Evolutionary conservation across 495 filamentous ascomycete genomes (phyloP), one percentile per base, ranked within the genome.

Genomic region (Opeltia flavorubescens): DNA sequence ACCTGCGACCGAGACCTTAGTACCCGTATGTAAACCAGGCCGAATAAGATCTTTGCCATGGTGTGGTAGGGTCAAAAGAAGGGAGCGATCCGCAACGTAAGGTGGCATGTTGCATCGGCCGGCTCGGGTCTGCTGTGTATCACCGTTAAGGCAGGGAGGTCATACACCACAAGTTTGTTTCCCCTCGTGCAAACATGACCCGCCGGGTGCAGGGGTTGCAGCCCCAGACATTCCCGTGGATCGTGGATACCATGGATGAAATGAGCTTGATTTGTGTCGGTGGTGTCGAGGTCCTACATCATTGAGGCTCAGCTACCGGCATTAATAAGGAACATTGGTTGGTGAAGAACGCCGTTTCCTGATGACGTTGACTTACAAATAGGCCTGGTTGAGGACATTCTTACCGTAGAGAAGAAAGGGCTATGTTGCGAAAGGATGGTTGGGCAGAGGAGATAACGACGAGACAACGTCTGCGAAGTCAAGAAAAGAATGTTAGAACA

Each of bases 81-180:
- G 29, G 6, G 13, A 31, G 13, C 6, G 29, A 31, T 31, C 29
- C 29, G 13, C 29, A 31, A 31, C 29, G 29, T 31, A 36, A 12
- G 4, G 34, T 18, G 34, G 34, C 34, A 36, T n/a, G 34, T n/a
- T 36, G 34, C 34, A 12, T 36, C 34, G 34, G 34, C 20, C 34
- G 34, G n/a, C 20, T 41, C 38, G 38, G 38, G 25, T 41, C 38
- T 41, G 38, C 38, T 21, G 38, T 41, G 38, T 21, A 41, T 41
- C 38, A 21, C 38, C 38, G 38, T 41, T 41, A 21, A 13, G 5
- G 38, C 13, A 4, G 38, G 38, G 18, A 23, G 13, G 21, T n/a
- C n/a, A n/a, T n/a, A n/a, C n/a, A n/a, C n/a, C n/a, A n/a, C n/a
- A n/a, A n/a, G n/a, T n/a, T 18, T 39, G 35, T 13, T 21, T 21